Conservation (phyloP, 1,284 basidiomycete species). For the Trametes pubescens region DNA sequence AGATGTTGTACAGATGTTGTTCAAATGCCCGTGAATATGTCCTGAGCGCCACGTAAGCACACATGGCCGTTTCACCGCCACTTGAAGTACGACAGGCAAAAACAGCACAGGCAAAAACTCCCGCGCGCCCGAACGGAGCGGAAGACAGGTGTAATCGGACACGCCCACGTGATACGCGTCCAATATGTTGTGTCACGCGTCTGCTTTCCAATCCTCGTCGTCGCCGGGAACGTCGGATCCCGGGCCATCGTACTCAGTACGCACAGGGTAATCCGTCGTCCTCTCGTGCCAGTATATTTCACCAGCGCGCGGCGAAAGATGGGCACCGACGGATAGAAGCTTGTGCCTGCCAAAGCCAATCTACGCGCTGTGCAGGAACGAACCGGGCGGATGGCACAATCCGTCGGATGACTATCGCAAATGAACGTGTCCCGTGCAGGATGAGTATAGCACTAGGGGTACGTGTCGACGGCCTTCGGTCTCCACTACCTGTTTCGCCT, state of each 20-base stretch:
- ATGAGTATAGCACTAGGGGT: not conserved
- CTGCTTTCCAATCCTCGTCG: constrained; percentile 9
- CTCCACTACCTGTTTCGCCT: not conserved
- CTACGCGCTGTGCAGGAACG: not conserved
- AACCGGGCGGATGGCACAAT: not conserved
- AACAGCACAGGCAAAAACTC: not conserved
- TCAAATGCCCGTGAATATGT: too few species aligned
- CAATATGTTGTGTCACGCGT: too few species aligned
- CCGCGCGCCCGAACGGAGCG: not conserved
- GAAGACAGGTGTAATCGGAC: not conserved
- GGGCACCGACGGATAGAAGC: too few species aligned
- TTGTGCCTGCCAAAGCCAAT: too few species aligned
- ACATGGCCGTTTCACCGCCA: not conserved
- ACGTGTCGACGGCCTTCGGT: too few species aligned
- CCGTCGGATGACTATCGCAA: not conserved
- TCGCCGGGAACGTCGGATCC: not conserved
- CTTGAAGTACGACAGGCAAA: not conserved
- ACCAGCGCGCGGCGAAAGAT: too few species aligned
- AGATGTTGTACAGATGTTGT: too few species aligned
- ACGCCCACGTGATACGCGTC: constrained; percentile 17
- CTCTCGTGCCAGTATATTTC: too few species aligned
- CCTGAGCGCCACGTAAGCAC: too few species aligned
- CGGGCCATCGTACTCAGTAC: too few species aligned
- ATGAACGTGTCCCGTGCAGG: not conserved
- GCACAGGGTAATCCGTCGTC: too few species aligned